Conservation (phyloP, 2,329 filamentous ascomycete genomes). For the Fusarium poae region DNA sequence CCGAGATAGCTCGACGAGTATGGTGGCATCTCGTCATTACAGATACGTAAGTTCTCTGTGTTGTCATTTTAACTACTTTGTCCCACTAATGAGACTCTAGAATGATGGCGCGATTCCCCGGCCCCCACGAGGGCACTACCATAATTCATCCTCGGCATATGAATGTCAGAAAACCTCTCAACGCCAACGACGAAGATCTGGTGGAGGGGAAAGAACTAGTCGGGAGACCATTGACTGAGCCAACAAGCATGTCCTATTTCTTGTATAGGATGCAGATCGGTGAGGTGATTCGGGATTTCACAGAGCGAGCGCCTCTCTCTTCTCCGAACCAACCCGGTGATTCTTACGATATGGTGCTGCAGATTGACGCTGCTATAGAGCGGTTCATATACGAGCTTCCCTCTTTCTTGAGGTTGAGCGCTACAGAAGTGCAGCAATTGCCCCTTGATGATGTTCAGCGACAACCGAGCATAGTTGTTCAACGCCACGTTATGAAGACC, state of each 20-base stretch:
- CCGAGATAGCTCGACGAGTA: slow-evolving; percentile 57
- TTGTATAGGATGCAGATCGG: slow-evolving; percentile 56
- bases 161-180: slow-evolving; percentile 55
- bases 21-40: slow-evolving; percentile 61
- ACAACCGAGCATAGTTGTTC: slow-evolving; percentile 46
- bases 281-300: slow-evolving; percentile 54
- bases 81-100: slow-evolving; percentile 42
- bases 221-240: slow-evolving; percentile 49
- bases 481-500: slow-evolving; percentile 53
- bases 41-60: slow-evolving; percentile 54
- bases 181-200: slow-evolving; percentile 56
- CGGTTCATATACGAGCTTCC: slow-evolving; percentile 49
- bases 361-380: slow-evolving; percentile 52
- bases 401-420: slow-evolving; percentile 48
- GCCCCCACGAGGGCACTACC: slow-evolving; percentile 54
- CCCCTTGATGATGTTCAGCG: slow-evolving; percentile 43
- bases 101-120: slow-evolving; percentile 55
- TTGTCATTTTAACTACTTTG: neutral
- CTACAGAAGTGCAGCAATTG: slow-evolving; percentile 35
- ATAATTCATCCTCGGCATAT: slow-evolving; percentile 57
- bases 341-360: slow-evolving; percentile 51
- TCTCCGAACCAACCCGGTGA: slow-evolving; percentile 49
- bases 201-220: slow-evolving; percentile 48
- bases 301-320: slow-evolving; percentile 51
- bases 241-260: slow-evolving; percentile 56